A percentile compares a stretch with the other conserved stretches of the same genome.
Evolutionary conservation across 2,329 filamentous ascomycete genomes (phyloP).

Genomic region (Xylariaceae sp.): DNA sequence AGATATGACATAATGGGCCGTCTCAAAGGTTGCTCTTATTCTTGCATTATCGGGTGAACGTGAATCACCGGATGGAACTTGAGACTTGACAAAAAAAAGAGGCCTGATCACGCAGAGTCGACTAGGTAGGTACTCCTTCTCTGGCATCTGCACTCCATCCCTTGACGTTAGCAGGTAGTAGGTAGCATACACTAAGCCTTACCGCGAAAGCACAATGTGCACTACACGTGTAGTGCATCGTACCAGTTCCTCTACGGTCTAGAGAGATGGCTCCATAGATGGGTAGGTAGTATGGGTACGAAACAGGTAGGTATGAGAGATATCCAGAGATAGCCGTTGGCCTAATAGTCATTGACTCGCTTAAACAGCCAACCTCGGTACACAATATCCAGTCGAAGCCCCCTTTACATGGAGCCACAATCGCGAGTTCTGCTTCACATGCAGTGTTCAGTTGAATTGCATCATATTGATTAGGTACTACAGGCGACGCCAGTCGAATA

Average conservation of each 20-base stretch:
- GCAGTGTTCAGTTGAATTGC: background rate
- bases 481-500: background rate
- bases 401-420: background rate
- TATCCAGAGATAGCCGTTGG: no score
- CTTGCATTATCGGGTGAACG: no score
- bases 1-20: no score
- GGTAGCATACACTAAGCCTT: background rate
- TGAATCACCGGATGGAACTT: no score
- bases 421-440: background rate
- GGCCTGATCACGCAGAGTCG: no score
- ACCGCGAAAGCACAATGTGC: background rate
- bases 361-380: background rate
- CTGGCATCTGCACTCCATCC: no score
- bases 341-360: background rate
- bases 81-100: no score
- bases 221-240: background rate
- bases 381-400: background rate
- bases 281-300: background rate
- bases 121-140: no score
- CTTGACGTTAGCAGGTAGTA: no score
- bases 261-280: background rate
- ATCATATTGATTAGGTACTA: background rate
- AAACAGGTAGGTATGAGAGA: background rate
- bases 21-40: no score
- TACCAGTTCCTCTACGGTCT: background rate